Evolutionary conservation across 495 filamentous ascomycete genomes (phyloP).

Genomic region (Penicillium antarcticum): DNA sequence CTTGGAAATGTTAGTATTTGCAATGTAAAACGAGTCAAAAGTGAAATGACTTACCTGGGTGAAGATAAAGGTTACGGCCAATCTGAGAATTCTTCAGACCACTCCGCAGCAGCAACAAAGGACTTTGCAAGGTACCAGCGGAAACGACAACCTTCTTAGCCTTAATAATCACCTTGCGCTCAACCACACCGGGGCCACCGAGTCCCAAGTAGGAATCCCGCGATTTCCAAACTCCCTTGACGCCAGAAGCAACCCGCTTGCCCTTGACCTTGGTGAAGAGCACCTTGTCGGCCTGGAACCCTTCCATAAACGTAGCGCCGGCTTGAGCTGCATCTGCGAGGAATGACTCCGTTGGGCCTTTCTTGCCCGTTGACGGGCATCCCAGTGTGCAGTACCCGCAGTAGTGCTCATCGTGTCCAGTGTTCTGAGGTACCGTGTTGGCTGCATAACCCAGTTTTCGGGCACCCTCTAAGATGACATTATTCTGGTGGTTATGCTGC

Average conservation of each 20-base stretch:
- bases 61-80: constrained; percentile 78
- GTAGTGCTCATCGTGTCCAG: constrained; percentile 62
- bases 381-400: constrained; percentile 79
- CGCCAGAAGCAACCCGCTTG: constrained; percentile 60
- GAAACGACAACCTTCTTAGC: constrained; percentile 82
- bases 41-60: constrained; percentile 54
- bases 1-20: constrained; percentile 23
- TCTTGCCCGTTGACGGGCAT: constrained; percentile 69
- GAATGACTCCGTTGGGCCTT: constrained; percentile 73
- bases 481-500: constrained; percentile 67
- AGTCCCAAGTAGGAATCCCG: constrained; percentile 59
- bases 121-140: constrained; percentile 69
- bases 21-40: background rate
- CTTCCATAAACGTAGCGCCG: constrained; percentile 78
- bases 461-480: constrained; percentile 68
- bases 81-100: constrained; percentile 75
- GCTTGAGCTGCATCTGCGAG: constrained; percentile 72
- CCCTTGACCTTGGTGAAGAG: constrained; percentile 56
- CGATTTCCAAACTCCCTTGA: constrained; percentile 71
- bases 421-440: constrained; percentile 76
- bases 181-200: constrained; percentile 42
- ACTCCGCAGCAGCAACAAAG: constrained; percentile 70
- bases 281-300: constrained; percentile 64
- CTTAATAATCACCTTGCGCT: constrained; percentile 62
- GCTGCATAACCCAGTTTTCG: constrained; percentile 71